These are phyloP conservation scores for Ceratobasidium sp. DNA, from an alignment of 1,284 basidiomycete species.

Conservation along the genomic window DNA sequence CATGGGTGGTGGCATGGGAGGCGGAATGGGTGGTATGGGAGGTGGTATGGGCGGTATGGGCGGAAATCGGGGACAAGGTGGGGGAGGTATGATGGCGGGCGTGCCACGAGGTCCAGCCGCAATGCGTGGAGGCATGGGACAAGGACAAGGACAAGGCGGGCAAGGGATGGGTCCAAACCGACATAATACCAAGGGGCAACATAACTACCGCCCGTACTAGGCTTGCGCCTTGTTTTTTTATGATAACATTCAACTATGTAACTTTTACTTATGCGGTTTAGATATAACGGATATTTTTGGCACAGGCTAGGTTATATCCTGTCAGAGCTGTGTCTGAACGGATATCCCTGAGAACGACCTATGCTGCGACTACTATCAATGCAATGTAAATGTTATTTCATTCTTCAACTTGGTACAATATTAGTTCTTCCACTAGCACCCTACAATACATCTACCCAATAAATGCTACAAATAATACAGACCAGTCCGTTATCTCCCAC, in stretches of 20 bases:
- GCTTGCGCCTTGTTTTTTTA: background rate
- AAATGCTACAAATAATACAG: slow-evolving; percentile 13
- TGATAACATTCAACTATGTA: slow-evolving; percentile 28
- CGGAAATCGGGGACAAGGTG: slow-evolving; percentile 52
- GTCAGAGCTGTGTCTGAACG: background rate
- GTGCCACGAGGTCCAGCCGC: slow-evolving; percentile 61
- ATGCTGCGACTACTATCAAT: too few species aligned
- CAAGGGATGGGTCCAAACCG: slow-evolving; percentile 61
- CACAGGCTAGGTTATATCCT: background rate
- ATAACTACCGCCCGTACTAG: slow-evolving; percentile 81
- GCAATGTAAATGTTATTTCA: background rate
- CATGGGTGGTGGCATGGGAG: slow-evolving; percentile 57
- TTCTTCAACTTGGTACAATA: background rate
- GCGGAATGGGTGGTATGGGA: slow-evolving; percentile 50
- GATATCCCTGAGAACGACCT: too few species aligned
- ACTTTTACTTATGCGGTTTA: slow-evolving; percentile 6
- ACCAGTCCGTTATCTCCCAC: background rate
- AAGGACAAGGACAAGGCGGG: slow-evolving; percentile 52
- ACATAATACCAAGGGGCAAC: slow-evolving; percentile 77
- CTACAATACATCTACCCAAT: slow-evolving; percentile 2
- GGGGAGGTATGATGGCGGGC: slow-evolving; percentile 44
- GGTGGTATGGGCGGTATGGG: slow-evolving; percentile 51
- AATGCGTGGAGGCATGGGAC: slow-evolving; percentile 58
- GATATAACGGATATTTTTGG: background rate
- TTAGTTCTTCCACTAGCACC: too few species aligned